phyloP scores from a whole-genome alignment of 768 basidiomycete genomes.

The Leccinum truebloodii region DNA sequence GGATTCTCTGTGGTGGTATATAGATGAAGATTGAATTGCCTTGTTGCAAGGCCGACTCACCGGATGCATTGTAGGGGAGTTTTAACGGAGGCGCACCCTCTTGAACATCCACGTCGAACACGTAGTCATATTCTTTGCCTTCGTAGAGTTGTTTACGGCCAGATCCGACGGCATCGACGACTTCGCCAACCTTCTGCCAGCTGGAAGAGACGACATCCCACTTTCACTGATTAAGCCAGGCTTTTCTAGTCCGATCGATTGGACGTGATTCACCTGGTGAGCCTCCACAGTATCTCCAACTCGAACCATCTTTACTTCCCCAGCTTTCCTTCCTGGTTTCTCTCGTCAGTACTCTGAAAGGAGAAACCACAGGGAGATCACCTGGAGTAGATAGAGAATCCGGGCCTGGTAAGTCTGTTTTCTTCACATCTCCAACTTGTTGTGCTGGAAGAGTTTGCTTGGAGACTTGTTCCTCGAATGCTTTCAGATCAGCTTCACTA shows the following conservation, averaged over 20 bases:
- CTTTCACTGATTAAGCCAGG: slow-evolving; percentile 41
- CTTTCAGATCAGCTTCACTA: slow-evolving; percentile 57
- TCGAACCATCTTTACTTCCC: slow-evolving; percentile 91
- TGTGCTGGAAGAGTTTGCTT: slow-evolving; percentile 80
- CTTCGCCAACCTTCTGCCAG: slow-evolving; percentile 96
- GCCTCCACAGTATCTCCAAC: slow-evolving; percentile 83
- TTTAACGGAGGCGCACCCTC: slow-evolving; percentile 93
- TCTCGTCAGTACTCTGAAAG: slow-evolving; percentile 8
- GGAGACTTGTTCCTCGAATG: slow-evolving; percentile 74
- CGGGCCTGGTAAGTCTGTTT: slow-evolving; percentile 82
- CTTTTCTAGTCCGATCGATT: not conserved
- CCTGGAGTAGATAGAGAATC: slow-evolving; percentile 79
- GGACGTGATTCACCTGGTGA: slow-evolving; percentile 64
- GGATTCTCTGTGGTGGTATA: slow-evolving; percentile 71
- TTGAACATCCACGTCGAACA: slow-evolving; percentile 97
- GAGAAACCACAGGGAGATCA: slow-evolving; percentile 25
- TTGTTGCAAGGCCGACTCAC: slow-evolving; percentile 40
- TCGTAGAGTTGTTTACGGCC: slow-evolving; percentile 89
- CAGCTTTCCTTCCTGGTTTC: slow-evolving; percentile 79
- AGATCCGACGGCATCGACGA: slow-evolving; percentile 91
- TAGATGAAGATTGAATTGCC: slow-evolving; percentile 3
- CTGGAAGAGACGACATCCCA: slow-evolving; percentile 70
- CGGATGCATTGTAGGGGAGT: slow-evolving; percentile 88
- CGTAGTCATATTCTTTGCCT: slow-evolving; percentile 97
- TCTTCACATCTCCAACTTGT: slow-evolving; percentile 91